Evolutionary conservation across 2,329 filamentous ascomycete genomes (phyloP).

Genomic region (Penicillium sp.): DNA sequence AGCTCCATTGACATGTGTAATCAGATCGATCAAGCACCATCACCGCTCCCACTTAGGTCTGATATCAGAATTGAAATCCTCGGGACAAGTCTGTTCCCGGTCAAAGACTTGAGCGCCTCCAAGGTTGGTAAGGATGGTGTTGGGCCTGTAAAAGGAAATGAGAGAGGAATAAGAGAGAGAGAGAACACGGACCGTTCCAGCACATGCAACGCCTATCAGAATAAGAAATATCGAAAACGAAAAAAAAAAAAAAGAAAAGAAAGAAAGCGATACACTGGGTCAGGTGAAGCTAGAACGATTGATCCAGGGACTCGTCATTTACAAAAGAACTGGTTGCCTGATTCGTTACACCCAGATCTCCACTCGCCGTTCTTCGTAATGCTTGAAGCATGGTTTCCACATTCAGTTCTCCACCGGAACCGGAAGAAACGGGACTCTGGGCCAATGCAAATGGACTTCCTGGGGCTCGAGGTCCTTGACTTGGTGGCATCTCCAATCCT

Average conservation of each 20-base stretch:
- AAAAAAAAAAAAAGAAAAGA: too few species aligned
- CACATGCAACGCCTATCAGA: not conserved
- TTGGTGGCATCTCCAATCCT: constrained; percentile 70
- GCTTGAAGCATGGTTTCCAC: constrained; percentile 95
- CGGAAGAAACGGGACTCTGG: constrained; percentile 53
- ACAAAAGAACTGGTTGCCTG: constrained; percentile 33
- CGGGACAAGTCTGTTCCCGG: not conserved
- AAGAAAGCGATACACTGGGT: not conserved
- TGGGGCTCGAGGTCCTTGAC: constrained; percentile 55
- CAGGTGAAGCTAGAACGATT: constrained; percentile 20
- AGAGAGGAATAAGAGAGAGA: not conserved
- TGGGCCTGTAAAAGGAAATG: not conserved
- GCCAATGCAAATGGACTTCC: constrained; percentile 62
- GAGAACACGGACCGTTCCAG: not conserved
- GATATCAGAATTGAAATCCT: not conserved
- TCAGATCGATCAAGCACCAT: constrained; percentile 8
- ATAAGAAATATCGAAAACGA: not conserved
- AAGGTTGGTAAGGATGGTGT: not conserved
- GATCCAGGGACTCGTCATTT: constrained; percentile 35
- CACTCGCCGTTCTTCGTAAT: constrained; percentile 78
- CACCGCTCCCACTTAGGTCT: not conserved
- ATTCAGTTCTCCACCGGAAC: constrained; percentile 68
- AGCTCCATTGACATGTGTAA: constrained; percentile 17
- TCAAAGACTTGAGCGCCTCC: not conserved
- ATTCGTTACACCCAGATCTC: constrained; percentile 62